These are phyloP conservation scores for Monilinia aucupariae DNA, from an alignment of 2,329 filamentous ascomycete genomes.

Conservation along the genomic window DNA sequence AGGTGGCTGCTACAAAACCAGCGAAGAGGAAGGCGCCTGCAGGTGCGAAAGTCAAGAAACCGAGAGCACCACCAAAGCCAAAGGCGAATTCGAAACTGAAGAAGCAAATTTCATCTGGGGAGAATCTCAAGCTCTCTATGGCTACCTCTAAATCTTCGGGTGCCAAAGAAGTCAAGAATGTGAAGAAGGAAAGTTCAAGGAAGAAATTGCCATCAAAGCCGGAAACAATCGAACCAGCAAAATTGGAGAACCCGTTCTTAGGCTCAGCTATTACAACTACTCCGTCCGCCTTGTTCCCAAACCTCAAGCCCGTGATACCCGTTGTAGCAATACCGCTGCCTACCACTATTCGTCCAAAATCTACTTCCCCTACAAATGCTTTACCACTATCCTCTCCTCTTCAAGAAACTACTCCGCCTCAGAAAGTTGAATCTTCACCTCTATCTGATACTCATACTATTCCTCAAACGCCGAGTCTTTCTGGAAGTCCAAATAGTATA, in stretches of 20 bases:
- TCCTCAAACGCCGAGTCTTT: background rate
- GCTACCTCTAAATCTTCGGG: conserved; percentile 15
- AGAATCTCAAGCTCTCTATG: conserved; percentile 17
- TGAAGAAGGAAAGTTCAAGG: conserved; percentile 26
- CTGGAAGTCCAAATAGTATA: background rate
- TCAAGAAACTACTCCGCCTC: background rate
- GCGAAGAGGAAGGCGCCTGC: conserved; percentile 9
- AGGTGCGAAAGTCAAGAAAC: conserved; percentile 10
- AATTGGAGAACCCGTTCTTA: conserved; percentile 13
- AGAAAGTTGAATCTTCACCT: background rate
- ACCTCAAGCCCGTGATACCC: conserved; percentile 18
- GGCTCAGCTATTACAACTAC: background rate
- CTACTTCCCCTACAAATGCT: conserved; percentile 12
- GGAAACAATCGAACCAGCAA: conserved; percentile 11
- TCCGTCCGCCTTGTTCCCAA: conserved; percentile 21
- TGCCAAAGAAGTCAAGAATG: background rate
- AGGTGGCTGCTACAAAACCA: background rate
- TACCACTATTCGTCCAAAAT: background rate
- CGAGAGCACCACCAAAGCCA: conserved; percentile 3
- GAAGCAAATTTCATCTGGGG: conserved; percentile 46
- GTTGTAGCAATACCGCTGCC: conserved; percentile 7
- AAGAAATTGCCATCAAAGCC: conserved; percentile 28
- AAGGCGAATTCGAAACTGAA: conserved; percentile 39
- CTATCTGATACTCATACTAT: conserved; percentile 1
- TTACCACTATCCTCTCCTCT: background rate